A percentile compares a stretch with the other conserved stretches of the same genome.
phyloP scores from a whole-genome alignment of 345 rosid genomes.

The Citropsis articulata region DNA sequence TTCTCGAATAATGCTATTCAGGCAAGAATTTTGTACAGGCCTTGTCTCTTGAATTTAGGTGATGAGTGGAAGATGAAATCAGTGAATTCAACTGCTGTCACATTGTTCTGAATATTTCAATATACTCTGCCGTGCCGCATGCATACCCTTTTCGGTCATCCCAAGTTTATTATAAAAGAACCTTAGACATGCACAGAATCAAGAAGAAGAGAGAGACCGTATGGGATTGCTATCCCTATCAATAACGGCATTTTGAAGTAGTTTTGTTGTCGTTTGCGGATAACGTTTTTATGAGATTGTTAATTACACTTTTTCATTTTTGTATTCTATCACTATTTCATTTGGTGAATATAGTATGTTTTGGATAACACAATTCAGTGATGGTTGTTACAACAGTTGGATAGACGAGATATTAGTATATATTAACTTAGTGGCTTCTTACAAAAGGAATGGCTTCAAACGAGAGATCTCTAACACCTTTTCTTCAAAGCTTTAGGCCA shows the following conservation, averaged over 20 bases:
- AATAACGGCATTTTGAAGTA: not conserved
- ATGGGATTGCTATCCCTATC: not conserved
- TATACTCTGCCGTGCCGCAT: not conserved
- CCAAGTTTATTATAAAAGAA: not conserved
- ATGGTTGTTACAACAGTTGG: not conserved
- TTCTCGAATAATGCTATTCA: not conserved
- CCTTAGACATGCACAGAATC: not conserved
- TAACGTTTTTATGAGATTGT: not conserved
- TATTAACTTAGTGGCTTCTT: not conserved
- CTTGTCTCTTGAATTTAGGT: slow-evolving; percentile 1
- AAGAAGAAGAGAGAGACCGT: not conserved
- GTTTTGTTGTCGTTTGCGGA: not conserved
- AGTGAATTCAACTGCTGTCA: not conserved
- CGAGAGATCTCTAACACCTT: not conserved
- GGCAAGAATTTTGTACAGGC: not conserved
- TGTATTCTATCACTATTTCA: not conserved
- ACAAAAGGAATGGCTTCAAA: not conserved
- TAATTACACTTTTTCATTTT: not conserved
- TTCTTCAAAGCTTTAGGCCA: not conserved
- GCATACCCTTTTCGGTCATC: not conserved
- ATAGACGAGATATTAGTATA: not conserved
- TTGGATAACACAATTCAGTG: not conserved
- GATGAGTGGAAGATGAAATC: not conserved
- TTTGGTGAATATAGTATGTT: not conserved
- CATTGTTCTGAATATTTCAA: not conserved